A percentile compares a stretch with the other conserved stretches of the same genome.
Evolutionary conservation across 306 rosid genomes (phyloP).

Genomic region (Quercus robur): DNA sequence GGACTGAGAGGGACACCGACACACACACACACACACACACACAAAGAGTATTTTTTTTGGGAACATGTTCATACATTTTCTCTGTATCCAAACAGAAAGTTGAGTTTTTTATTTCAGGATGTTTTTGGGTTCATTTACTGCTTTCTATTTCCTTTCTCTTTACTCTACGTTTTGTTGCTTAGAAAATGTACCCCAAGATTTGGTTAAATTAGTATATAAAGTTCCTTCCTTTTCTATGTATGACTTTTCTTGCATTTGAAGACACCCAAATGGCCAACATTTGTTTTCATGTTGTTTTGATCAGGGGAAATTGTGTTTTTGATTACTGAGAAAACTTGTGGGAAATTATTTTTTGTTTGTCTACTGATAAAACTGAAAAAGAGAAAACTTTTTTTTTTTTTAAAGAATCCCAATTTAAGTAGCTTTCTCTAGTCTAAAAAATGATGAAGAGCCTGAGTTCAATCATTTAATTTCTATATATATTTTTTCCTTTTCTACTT

Average conservation of each 20-base stretch:
- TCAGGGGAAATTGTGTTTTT: not conserved
- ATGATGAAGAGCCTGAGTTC: not conserved
- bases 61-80: not conserved
- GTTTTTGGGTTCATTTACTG: not conserved
- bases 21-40: too few relatives aligned
- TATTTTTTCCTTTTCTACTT: not conserved
- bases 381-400: too few relatives aligned
- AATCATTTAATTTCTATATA: not conserved
- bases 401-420: not conserved
- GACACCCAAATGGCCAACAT: not conserved
- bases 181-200: conserved; percentile 4
- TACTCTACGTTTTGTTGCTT: conserved; percentile 3
- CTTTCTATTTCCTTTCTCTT: not conserved
- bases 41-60: not conserved
- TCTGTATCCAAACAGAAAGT: not conserved
- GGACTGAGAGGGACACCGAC: too few relatives aligned
- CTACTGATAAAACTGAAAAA: not conserved
- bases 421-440: not conserved
- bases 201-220: not conserved
- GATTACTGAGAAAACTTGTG: conserved; percentile 6
- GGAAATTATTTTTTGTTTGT: not conserved
- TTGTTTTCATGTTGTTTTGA: not conserved
- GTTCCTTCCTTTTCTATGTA: not conserved
- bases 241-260: not conserved
- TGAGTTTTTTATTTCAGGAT: not conserved